Base-by-base conservation (phyloP, 2,329 filamentous ascomycete genomes). In the Fusarium sp. region DNA sequence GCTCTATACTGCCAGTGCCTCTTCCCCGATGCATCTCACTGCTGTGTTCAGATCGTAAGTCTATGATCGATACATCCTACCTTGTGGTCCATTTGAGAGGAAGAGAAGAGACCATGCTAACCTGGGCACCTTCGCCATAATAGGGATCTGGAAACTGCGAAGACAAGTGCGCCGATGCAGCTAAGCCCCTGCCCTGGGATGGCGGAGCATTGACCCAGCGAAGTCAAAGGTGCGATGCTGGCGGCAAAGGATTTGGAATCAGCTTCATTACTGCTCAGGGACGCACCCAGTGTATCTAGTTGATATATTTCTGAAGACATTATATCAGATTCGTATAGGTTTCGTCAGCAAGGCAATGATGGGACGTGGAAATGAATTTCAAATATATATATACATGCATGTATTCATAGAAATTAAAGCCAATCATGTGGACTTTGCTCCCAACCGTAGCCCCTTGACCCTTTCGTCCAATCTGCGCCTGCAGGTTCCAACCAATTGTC, bases 261-360 rank as follows among this genome's bases (percentile, higher is more conserved):
- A n/a, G 34, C 34, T 12, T n/a, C 6, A n/a, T 38, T n/a, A 38
- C 34, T 38, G 34, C 34, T 7, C 34, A 38, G 18, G 34, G 34
- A 12, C 34, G 34, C 10, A 12, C 18, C 0, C 34, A 38, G 6
- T 38, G 34, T 12, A 6, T 38, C 3, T 38, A 38, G 34, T n/a
- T n/a, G 16, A 38, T 11, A 3, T 38, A 1, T 1, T 6, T 1
- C 16, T 18, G 2, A 18, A 9, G 1, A 3, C 32, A 18, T 9
- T 5, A 1, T 32, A 4, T 16, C 3, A 34, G 8, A 34, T 1
- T 5, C 1, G 15, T 7, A 7, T 30, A 7, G 14, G 12, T 15
- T 30, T 8, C 8, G 25, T 24, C 24, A 24, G 4, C 24, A 24
- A 24, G 24, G 24, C 4, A 24, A 24, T 24, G 24, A 24, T 6